phyloP scores from a whole-genome alignment of 768 basidiomycete species.

The Suillus sp. region DNA sequence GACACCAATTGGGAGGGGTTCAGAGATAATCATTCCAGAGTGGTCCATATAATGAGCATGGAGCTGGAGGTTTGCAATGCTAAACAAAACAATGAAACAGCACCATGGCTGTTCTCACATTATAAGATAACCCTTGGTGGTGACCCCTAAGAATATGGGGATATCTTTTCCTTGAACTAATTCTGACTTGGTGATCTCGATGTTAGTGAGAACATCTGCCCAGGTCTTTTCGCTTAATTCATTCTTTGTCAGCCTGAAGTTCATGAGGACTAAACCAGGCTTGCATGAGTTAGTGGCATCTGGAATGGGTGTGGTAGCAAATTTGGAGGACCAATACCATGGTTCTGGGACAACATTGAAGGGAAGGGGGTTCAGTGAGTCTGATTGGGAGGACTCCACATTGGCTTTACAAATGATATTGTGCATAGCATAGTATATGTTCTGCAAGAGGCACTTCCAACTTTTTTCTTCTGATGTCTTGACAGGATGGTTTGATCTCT shows the following conservation, averaged over 20 bases:
- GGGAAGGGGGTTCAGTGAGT: background rate
- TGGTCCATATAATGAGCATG: background rate
- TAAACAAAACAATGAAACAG: background rate
- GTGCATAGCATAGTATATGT: background rate
- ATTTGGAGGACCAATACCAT: background rate
- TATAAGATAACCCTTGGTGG: background rate
- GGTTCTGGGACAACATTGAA: background rate
- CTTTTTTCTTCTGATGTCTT: background rate
- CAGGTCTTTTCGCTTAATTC: background rate
- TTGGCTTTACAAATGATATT: background rate
- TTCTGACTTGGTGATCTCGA: background rate
- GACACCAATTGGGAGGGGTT: rapidly evolving
- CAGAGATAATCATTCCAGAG: conserved; percentile 1
- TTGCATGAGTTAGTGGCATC: background rate
- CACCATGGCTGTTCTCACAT: background rate
- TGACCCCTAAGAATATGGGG: background rate
- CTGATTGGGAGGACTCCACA: background rate
- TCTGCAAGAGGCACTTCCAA: background rate
- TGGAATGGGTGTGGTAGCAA: background rate
- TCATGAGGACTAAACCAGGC: conserved; percentile 3
- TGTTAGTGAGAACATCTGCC: background rate
- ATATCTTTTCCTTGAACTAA: background rate
- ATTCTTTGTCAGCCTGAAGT: background rate
- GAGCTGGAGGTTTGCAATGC: background rate
- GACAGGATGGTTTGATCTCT: background rate